Percentiles rank a stretch among this genome's conserved stretches.
Evolutionary conservation across 345 rosid genomes (phyloP).

Genomic region (Linum usitatissimum): DNA sequence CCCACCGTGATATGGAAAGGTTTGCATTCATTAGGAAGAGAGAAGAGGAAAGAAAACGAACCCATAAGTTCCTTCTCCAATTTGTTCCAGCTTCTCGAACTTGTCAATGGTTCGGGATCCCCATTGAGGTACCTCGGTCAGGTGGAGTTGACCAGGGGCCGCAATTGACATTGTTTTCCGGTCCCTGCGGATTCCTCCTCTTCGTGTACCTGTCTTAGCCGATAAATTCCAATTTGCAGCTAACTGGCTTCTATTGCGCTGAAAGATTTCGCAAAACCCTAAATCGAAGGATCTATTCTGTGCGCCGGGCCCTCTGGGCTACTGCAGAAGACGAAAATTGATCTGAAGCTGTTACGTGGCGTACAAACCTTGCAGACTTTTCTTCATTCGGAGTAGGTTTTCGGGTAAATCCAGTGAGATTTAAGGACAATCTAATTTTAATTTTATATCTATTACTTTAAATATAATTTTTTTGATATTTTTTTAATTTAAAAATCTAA

Average conservation of each 20-base stretch:
- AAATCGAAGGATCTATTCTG: too few relatives aligned
- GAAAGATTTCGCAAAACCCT: background rate
- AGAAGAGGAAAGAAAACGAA: constrained; percentile 9
- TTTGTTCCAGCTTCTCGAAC: constrained; percentile 75
- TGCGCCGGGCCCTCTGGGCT: too few relatives aligned
- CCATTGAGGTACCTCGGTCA: constrained; percentile 48
- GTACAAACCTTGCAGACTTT: too few relatives aligned
- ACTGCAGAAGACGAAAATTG: too few relatives aligned
- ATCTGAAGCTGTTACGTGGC: too few relatives aligned
- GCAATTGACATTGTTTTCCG: constrained; percentile 40
- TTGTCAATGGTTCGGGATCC: constrained; percentile 77
- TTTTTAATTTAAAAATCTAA: too few relatives aligned
- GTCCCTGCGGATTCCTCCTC: background rate
- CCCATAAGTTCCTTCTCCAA: constrained; percentile 91
- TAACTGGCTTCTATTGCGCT: background rate
- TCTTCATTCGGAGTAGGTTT: too few relatives aligned
- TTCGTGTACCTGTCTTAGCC: background rate
- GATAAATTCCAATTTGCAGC: background rate
- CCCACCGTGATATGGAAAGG: background rate
- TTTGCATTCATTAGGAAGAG: background rate
- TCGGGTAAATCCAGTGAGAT: too few relatives aligned
- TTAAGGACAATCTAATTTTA: too few relatives aligned
- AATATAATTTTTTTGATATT: too few relatives aligned
- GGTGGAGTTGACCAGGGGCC: constrained; percentile 44
- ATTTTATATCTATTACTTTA: too few relatives aligned